Evolutionary conservation across 2,329 filamentous ascomycete genomes (phyloP).

Genomic region (Colletotrichum sp.): DNA sequence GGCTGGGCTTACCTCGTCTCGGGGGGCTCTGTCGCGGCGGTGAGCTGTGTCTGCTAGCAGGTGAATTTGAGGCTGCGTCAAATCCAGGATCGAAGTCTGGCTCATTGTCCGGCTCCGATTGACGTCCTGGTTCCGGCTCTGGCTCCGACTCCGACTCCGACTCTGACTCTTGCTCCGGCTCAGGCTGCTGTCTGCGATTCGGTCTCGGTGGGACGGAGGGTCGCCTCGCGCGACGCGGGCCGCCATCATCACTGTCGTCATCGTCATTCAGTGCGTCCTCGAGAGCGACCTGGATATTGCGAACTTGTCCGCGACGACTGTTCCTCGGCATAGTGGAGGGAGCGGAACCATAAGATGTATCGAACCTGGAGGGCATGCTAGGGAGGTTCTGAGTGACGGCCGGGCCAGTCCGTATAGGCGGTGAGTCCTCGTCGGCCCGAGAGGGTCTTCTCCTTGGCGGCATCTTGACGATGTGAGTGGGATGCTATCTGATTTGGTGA

Average conservation of each 20-base stretch:
- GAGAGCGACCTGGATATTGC: slow-evolving; percentile 23
- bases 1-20: slow-evolving; percentile 6
- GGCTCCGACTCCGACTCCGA: background rate
- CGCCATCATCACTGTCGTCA: background rate
- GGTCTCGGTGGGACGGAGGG: background rate
- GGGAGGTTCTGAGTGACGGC: slow-evolving; percentile 25
- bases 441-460: slow-evolving; percentile 9
- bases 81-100: background rate
- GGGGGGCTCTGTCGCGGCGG: background rate
- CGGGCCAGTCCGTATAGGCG: slow-evolving; percentile 3
- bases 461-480: slow-evolving; percentile 4
- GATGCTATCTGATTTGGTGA: background rate
- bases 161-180: background rate
- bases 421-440: background rate
- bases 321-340: slow-evolving; percentile 22
- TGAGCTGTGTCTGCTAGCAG: background rate
- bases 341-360: slow-evolving; percentile 27
- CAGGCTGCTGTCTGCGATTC: background rate
- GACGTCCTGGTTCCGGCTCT: background rate
- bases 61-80: background rate
- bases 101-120: background rate
- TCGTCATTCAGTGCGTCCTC: slow-evolving; percentile 19
- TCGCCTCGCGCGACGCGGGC: background rate
- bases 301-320: slow-evolving; percentile 22
- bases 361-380: slow-evolving; percentile 23